These are phyloP conservation scores for Strigomonas culicis DNA, from an alignment of 208 protist species.

Conservation along the genomic window DNA sequence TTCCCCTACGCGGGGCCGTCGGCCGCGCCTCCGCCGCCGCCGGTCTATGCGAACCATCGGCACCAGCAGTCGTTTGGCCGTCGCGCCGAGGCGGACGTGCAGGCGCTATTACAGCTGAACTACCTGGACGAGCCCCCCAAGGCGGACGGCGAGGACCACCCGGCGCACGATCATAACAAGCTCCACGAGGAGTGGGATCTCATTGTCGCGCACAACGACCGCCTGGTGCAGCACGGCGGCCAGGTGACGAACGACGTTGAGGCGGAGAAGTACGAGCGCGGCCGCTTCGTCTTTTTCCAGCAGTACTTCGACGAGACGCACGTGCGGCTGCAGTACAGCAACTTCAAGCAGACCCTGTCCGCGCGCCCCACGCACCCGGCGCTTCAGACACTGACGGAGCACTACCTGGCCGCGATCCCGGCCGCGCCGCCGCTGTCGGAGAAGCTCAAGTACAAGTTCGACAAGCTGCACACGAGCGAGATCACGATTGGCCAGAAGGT, in stretches of 20 bases:
- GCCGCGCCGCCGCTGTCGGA: conserved; percentile 32
- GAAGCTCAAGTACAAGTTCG: conserved; percentile 27
- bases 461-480: conserved; percentile 23
- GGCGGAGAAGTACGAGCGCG: conserved; percentile 44
- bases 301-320: conserved; percentile 44
- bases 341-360: too few species aligned
- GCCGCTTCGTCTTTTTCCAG: conserved; percentile 35
- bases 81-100: conserved; percentile 49
- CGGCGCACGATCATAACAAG: background rate
- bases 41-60: too few species aligned
- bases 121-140: too few species aligned
- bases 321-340: too few species aligned
- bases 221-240: conserved; percentile 18
- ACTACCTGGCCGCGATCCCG: conserved; percentile 40
- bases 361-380: too few species aligned
- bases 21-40: too few species aligned
- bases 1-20: too few species aligned
- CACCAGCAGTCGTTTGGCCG: too few species aligned
- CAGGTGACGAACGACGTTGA: conserved; percentile 15
- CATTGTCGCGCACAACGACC: conserved; percentile 67
- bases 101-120: conserved; percentile 49
- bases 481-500: conserved; percentile 64
- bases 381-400: conserved; percentile 25
- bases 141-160: background rate
- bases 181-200: conserved; percentile 40